These are phyloP conservation scores for Venturia carpophila DNA, from an alignment of 2,329 filamentous ascomycete genomes.

Conservation along the genomic window DNA sequence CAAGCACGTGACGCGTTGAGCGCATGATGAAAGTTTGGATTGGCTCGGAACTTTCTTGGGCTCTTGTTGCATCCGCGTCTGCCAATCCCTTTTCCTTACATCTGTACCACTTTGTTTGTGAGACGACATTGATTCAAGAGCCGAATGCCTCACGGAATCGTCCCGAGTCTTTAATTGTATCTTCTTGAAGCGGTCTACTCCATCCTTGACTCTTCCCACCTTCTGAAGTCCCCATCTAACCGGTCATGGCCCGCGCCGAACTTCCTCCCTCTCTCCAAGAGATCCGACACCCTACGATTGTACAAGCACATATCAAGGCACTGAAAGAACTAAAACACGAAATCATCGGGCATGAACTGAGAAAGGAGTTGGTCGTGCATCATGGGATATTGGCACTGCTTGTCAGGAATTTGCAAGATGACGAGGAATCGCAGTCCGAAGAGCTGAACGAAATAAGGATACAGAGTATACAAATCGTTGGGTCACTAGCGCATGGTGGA, in stretches of 20 bases:
- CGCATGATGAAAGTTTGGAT: not conserved
- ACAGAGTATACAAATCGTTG: conserved; percentile 76
- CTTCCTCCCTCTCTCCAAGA: conserved; percentile 29
- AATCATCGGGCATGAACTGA: conserved; percentile 76
- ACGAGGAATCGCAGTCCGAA: conserved; percentile 19
- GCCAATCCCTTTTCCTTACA: not conserved
- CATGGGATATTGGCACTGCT: conserved; percentile 12
- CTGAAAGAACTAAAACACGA: conserved; percentile 79
- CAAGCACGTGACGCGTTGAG: not conserved
- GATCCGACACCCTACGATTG: conserved; percentile 31
- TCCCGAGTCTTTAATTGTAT: not conserved
- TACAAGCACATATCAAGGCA: conserved; percentile 42
- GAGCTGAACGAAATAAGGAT: conserved; percentile 48
- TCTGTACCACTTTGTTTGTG: not conserved
- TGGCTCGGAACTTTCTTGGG: not conserved
- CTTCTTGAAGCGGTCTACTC: not conserved
- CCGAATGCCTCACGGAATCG: not conserved
- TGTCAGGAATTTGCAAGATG: conserved; percentile 17
- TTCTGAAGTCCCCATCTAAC: not conserved
- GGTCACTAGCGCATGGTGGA: conserved; percentile 82
- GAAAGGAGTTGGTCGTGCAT: conserved; percentile 69
- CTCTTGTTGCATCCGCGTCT: not conserved
- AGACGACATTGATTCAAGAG: not conserved
- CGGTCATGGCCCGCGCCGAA: conserved; percentile 14
- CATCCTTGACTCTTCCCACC: not conserved